Evolutionary conservation across 768 basidiomycete species (phyloP).

Genomic region (Sistotremastrum niveocremeum): DNA sequence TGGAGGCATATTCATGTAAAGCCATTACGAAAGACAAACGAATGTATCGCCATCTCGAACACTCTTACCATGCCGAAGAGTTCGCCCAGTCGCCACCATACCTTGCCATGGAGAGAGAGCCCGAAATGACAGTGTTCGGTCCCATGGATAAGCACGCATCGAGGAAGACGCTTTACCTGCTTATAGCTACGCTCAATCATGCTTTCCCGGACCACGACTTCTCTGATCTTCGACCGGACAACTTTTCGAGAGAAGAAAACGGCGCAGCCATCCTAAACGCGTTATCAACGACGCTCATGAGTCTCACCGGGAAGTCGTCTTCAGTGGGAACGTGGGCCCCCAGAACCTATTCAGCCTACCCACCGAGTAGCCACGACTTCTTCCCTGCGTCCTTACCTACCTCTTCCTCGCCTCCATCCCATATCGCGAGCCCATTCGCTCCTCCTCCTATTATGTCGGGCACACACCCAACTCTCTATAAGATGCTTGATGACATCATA

Average conservation of each 20-base stretch:
- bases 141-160: constrained; percentile 74
- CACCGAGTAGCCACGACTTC: constrained; percentile 55
- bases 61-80: constrained; percentile 64
- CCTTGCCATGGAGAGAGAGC: constrained; percentile 54
- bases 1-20: constrained; percentile 98
- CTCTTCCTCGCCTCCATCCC: constrained; percentile 54
- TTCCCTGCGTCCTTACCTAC: constrained; percentile 66
- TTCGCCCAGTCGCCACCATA: constrained; percentile 76
- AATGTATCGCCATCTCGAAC: constrained; percentile 86
- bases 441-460: constrained; percentile 65
- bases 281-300: constrained; percentile 69
- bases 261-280: constrained; percentile 70
- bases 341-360: constrained; percentile 78
- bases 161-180: constrained; percentile 87
- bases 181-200: constrained; percentile 93
- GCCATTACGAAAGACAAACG: constrained; percentile 94
- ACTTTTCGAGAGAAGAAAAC: constrained; percentile 70
- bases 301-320: constrained; percentile 35
- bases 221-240: constrained; percentile 77
- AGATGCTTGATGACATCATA: constrained; percentile 80
- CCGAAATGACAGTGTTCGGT: constrained; percentile 79
- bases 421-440: constrained; percentile 48
- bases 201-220: constrained; percentile 98
- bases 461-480: constrained; percentile 81
- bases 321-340: constrained; percentile 48